A percentile compares a stretch with the other conserved stretches of the same genome.
phyloP scores from a whole-genome alignment of 2,329 filamentous ascomycete species.

The Colletotrichum navitas region DNA sequence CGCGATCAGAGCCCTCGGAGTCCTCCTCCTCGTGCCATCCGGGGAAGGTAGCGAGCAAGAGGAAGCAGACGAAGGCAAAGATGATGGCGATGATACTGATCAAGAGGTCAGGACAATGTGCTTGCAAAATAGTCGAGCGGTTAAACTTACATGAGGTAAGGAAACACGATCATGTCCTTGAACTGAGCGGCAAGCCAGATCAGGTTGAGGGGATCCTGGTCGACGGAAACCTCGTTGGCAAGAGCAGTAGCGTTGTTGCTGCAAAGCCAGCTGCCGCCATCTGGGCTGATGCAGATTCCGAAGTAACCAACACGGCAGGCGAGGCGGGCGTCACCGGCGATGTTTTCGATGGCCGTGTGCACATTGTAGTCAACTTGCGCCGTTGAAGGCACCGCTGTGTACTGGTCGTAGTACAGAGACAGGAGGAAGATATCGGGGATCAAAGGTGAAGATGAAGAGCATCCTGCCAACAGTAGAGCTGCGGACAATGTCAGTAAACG shows the following conservation, averaged over 20 bases:
- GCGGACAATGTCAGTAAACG: slow-evolving; percentile 28
- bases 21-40: slow-evolving; percentile 96
- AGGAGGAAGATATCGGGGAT: slow-evolving; percentile 98
- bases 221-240: slow-evolving; percentile 87
- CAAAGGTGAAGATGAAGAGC: slow-evolving; percentile 93
- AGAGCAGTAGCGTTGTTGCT: slow-evolving; percentile 96
- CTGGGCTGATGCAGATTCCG: slow-evolving; percentile 94
- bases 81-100: slow-evolving; percentile 94
- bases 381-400: slow-evolving; percentile 84
- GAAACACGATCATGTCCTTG: slow-evolving; percentile 98
- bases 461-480: slow-evolving; percentile 94
- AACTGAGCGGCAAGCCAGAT: slow-evolving; percentile 98
- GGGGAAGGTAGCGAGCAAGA: slow-evolving; percentile 95
- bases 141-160: slow-evolving; percentile 85
- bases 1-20: slow-evolving; percentile 82
- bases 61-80: slow-evolving; percentile 94
- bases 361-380: slow-evolving; percentile 93
- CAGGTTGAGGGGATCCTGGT: slow-evolving; percentile 95
- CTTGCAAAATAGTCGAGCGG: slow-evolving; percentile 1
- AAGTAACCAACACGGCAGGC: slow-evolving; percentile 98
- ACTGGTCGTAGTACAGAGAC: slow-evolving; percentile 94
- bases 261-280: slow-evolving; percentile 92
- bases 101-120: slow-evolving; percentile 36
- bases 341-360: slow-evolving; percentile 86
- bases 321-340: slow-evolving; percentile 85